These are phyloP conservation scores for Hylodesmum podocarpum DNA, from an alignment of 306 rosid genomes.

Conservation along the genomic window DNA sequence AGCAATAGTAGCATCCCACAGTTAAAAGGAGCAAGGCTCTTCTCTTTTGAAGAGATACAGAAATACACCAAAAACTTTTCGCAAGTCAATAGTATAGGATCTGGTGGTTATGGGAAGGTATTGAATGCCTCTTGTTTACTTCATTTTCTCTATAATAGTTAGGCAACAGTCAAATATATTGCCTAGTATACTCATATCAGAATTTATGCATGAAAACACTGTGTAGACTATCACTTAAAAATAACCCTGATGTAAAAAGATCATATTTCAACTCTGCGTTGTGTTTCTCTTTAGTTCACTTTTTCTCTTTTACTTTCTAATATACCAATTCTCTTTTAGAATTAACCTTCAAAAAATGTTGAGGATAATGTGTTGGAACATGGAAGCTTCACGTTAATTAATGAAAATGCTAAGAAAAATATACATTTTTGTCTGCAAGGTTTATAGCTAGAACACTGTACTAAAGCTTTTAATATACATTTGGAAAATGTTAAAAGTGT, in stretches of 20 bases:
- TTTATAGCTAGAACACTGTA: not conserved
- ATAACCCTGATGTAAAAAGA: not conserved
- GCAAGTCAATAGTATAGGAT: slow-evolving; percentile 30
- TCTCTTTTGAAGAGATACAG: slow-evolving; percentile 69
- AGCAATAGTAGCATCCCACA: slow-evolving; percentile 46
- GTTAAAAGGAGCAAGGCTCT: slow-evolving; percentile 65
- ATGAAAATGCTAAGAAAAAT: not conserved
- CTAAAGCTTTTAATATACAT: not conserved
- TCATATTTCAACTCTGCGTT: not conserved
- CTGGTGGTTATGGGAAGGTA: slow-evolving; percentile 88
- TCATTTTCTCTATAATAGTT: not conserved
- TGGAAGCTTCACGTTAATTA: not conserved
- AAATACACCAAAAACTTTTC: slow-evolving; percentile 52
- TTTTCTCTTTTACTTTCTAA: not conserved
- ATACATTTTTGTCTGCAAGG: not conserved
- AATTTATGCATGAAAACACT: not conserved
- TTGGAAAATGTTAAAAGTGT: not conserved
- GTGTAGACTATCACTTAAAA: not conserved
- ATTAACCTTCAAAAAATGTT: not conserved
- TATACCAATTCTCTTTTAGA: not conserved
- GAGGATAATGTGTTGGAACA: not conserved
- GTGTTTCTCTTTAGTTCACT: not conserved
- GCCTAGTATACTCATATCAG: not conserved
- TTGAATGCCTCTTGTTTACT: slow-evolving; percentile 11
- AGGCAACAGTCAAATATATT: not conserved